Conservation (phyloP, 2,329 filamentous ascomycete species). For the Ophiocordyceps camponoti-saundersi region DNA sequence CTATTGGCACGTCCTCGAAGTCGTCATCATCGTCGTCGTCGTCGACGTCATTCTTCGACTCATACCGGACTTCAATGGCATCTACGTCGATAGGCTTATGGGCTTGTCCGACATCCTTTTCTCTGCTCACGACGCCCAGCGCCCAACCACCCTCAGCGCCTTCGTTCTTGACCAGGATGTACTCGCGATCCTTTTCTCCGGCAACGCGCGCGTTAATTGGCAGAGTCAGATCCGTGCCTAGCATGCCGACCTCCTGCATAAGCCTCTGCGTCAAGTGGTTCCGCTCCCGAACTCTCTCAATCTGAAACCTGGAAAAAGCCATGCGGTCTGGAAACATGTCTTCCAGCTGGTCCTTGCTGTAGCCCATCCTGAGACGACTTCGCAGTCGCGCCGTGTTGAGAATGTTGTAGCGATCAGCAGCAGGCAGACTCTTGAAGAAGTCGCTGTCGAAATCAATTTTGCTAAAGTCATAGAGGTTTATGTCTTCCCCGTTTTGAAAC, state of each 20-base stretch:
- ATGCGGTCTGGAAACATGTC: constrained; percentile 95
- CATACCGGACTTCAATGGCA: constrained; percentile 37
- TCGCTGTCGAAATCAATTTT: constrained; percentile 96
- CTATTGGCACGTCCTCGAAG: constrained; percentile 86
- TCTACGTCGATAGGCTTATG: constrained; percentile 92
- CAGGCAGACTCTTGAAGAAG: constrained; percentile 83
- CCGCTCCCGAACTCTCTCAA: constrained; percentile 79
- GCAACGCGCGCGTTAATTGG: constrained; percentile 51
- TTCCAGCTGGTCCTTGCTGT: constrained; percentile 91
- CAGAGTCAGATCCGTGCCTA: constrained; percentile 54
- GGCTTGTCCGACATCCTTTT: constrained; percentile 60
- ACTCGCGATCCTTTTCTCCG: constrained; percentile 80
- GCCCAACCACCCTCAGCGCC: constrained; percentile 93
- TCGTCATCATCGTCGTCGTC: constrained; percentile 53
- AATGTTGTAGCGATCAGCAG: constrained; percentile 90
- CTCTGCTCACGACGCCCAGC: constrained; percentile 76
- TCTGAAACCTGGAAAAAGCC: constrained; percentile 93
- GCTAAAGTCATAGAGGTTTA: constrained; percentile 86
- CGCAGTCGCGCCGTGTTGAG: constrained; percentile 81
- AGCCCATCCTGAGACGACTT: constrained; percentile 82
- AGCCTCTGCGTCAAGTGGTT: constrained; percentile 89
- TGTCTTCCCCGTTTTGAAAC: constrained; percentile 82
- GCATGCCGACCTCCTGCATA: constrained; percentile 90
- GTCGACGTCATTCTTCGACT: constrained; percentile 42
- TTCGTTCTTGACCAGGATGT: constrained; percentile 90